These are phyloP conservation scores for Melampsora allii-populina DNA, from an alignment of 1,284 basidiomycete species.

Conservation along the genomic window DNA sequence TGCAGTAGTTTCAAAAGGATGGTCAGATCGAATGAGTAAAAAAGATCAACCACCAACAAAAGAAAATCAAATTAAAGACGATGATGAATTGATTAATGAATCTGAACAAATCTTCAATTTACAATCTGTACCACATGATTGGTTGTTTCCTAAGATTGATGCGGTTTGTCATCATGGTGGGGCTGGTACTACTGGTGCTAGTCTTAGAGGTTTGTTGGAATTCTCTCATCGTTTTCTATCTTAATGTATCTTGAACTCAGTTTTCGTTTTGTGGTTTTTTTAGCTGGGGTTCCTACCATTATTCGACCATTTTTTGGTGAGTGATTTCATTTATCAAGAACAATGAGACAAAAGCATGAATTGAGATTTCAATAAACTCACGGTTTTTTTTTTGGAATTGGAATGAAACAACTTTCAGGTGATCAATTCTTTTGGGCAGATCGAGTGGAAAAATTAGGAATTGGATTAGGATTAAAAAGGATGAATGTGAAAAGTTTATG, in stretches of 20 bases:
- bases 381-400: background rate
- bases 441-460: conserved; percentile 71
- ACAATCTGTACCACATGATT: conserved; percentile 88
- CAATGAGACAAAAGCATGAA: conserved; percentile 58
- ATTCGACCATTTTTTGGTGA: conserved; percentile 98
- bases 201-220: conserved; percentile 66
- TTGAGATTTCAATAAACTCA: background rate
- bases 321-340: conserved; percentile 51
- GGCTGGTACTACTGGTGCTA: conserved; percentile 91
- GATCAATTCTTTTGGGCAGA: conserved; percentile 73
- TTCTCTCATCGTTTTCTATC: background rate
- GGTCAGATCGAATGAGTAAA: conserved; percentile 74
- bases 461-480: conserved; percentile 69
- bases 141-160: conserved; percentile 90
- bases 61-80: conserved; percentile 47
- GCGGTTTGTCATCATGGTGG: conserved; percentile 97
- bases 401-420: conserved; percentile 48
- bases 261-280: conserved; percentile 54
- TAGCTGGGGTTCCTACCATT: conserved; percentile 88
- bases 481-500: conserved; percentile 72
- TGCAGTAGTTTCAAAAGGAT: conserved; percentile 93
- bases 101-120: conserved; percentile 56
- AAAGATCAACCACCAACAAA: conserved; percentile 42
- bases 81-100: conserved; percentile 33
- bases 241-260: background rate